phyloP scores from a whole-genome alignment of 2,329 filamentous ascomycete species.

The Exophiala phaeomuriformis region DNA sequence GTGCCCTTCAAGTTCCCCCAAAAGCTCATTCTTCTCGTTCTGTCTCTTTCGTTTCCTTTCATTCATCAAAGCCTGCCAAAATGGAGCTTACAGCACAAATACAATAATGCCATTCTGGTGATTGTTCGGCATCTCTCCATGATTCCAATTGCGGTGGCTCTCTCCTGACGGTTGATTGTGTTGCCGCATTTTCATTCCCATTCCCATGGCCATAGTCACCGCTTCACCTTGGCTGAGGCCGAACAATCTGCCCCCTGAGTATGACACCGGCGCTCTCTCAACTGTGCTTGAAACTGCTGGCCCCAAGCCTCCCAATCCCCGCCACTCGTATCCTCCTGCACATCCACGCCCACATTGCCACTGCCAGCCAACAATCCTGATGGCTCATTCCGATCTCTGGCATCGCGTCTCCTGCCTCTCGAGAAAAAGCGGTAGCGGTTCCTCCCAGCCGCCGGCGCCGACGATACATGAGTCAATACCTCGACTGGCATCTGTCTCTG shows the following conservation, averaged over 20 bases:
- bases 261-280: neutral
- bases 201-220: neutral
- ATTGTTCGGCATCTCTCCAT: too few species aligned
- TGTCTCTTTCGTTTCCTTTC: too few species aligned
- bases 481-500: neutral
- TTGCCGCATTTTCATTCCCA: too few species aligned
- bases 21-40: too few species aligned
- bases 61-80: too few species aligned
- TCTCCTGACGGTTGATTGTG: too few species aligned
- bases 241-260: neutral
- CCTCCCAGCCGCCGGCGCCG: neutral
- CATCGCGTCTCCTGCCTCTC: neutral
- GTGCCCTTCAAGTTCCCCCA: too few species aligned
- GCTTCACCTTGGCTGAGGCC: neutral
- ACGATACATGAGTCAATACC: neutral
- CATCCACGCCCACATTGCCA: neutral
- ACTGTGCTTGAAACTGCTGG: constrained; percentile 3
- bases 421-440: neutral
- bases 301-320: constrained; percentile 8
- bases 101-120: too few species aligned
- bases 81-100: too few species aligned
- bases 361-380: neutral
- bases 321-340: neutral
- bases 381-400: neutral
- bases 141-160: too few species aligned